A percentile compares a stretch with the other conserved stretches of the same genome.
Conservation (phyloP, 768 basidiomycete species). For the Agaricus blazei region DNA sequence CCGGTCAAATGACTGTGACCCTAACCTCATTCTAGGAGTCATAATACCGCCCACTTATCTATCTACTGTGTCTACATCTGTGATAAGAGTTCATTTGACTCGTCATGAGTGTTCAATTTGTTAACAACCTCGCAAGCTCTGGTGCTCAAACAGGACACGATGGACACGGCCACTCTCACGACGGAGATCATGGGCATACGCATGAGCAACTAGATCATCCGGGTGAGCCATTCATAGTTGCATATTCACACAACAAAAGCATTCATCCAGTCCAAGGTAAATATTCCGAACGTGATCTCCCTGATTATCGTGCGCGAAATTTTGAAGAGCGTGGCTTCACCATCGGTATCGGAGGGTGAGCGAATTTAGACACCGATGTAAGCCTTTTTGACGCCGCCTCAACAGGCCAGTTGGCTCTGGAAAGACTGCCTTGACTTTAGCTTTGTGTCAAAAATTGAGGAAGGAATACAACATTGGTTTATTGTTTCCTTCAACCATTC, state of each 20-base stretch:
- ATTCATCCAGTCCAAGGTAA: constrained; percentile 51
- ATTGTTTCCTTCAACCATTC: constrained; percentile 13
- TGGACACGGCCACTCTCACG: constrained; percentile 55
- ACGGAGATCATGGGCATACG: constrained; percentile 82
- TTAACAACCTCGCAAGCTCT: constrained; percentile 54
- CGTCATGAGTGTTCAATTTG: constrained; percentile 66
- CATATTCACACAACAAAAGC: neutral
- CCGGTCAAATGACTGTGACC: constrained; percentile 10
- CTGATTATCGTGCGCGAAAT: constrained; percentile 78
- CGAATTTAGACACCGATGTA: constrained; percentile 4
- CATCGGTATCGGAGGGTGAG: constrained; percentile 95
- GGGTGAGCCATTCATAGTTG: constrained; percentile 40
- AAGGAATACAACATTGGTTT: constrained; percentile 87
- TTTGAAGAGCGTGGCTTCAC: constrained; percentile 95
- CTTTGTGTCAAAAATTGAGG: constrained; percentile 78
- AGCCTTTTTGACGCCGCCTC: neutral
- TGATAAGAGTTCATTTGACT: neutral
- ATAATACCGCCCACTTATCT: neutral
- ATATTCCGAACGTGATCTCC: constrained; percentile 88
- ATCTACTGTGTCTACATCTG: neutral
- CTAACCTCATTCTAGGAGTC: constrained; percentile 20
- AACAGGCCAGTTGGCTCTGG: constrained; percentile 93
- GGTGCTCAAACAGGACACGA: constrained; percentile 24
- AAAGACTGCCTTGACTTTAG: constrained; percentile 92
- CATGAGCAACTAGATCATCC: constrained; percentile 91